Evolutionary conservation across 2,329 filamentous ascomycete genomes (phyloP), one percentile per base, ranked within the genome.

Genomic region (Cytospora piceae): DNA sequence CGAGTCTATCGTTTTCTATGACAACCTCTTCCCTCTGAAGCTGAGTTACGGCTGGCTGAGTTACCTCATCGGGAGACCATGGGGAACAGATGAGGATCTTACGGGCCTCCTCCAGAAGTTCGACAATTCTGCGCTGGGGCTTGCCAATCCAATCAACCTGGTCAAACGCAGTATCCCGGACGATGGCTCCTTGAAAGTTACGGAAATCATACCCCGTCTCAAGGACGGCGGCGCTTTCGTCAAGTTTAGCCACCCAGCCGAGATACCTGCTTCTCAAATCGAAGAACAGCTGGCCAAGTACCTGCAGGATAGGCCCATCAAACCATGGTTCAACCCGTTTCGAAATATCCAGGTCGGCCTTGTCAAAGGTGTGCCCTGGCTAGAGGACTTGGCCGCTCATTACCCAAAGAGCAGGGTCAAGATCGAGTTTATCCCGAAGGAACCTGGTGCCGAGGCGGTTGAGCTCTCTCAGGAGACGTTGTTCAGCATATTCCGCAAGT

Each of bases 161-260:
- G 82, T 87, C 58, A 85, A 83, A 71, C 84, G 84, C 62, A 90
- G 88, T 0, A 85, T 92, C 29, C 90, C 90, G 24, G 57, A 65
- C 9, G 63, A 67, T 42, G 63, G 57, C 22, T 55, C 86, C 1
- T 80, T 96, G 57, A 87, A 89, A 65, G 87, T 97, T 56, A 91
- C 88, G 3, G 90, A 96, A 72, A 89, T 97, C 20, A 77, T 97
- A 22, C 93, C 94, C 0, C 85, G 93, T 3, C 82, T 96, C 32
- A 94, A 96, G 72, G 95, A 99, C 74, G 95, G 95, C 20, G 95
- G 95, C 15, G 93, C 92, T 0, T 98, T 96, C 75, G 89, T 98
- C 75, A 97, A 96, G 76, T 93, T 96, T 74, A 84, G 83, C 20
- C 86, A 83, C 61, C 77, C 79, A 49, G 67, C 75, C 1, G 76